Evolutionary conservation across 139 green algal genomes (phyloP), one percentile per base, ranked within the genome.

Genomic region (Micractinium sp.): DNA sequence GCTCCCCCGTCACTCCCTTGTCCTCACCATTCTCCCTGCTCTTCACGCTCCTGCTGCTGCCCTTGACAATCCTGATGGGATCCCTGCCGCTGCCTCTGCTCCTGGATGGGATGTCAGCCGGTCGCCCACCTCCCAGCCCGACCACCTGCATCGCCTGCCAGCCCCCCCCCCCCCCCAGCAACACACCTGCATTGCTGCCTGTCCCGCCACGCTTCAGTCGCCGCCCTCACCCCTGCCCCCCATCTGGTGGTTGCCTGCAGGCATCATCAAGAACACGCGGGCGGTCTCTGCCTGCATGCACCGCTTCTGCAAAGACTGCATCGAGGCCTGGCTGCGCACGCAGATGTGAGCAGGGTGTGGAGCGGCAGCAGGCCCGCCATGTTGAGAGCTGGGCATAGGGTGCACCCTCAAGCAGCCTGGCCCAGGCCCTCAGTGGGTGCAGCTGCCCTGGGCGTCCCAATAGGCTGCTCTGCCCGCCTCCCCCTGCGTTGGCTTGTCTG

Each of bases 221-320:
- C 47, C 9, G 47, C 47, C 47, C 47, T 56, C 47, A n/a, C n/a
- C 67, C 31, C 33, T 77, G 71, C 71, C 71, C 7, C 29, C 71
- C 71, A 22, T 63, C 27, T 38, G 19, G 12, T 20, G 23, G 20
- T 23, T 23, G 31, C 31, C 3, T 86, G 79, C 90, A 94, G 92
- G 92, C 29, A 81, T 93, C 0, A 66, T 93, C 35, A 91, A 89
- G 39, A 85, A 93, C 78, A 87, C 91, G 0, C 71, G 87, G 16
- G 63, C 90, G 27, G 74, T 95, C 2, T 91, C 93, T 22, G 88
- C 73, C 29, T 95, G 93, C 85, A 94, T 95, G 93, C 93, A 95
- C 41, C 90, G 93, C 77, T 94, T 95, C 76, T 95, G 92, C 84
- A 86, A 90, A 31, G 79, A 81, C 15, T 95, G 92, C 83, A 94